These are phyloP conservation scores for Diaporthe citriasiana DNA, from an alignment of 2,329 filamentous ascomycete genomes.

Conservation along the genomic window DNA sequence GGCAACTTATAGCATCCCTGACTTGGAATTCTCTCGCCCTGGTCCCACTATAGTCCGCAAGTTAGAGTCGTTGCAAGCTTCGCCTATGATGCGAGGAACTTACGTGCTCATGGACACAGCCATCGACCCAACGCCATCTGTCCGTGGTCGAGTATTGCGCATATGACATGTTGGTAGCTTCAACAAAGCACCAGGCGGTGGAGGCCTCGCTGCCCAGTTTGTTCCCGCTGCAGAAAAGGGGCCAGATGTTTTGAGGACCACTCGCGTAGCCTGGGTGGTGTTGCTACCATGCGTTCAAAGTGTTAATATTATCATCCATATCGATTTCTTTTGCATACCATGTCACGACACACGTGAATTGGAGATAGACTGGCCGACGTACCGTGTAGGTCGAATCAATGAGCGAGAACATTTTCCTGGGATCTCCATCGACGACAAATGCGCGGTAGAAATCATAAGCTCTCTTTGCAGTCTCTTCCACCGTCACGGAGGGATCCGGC, in stretches of 20 bases:
- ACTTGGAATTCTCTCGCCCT: conserved; percentile 21
- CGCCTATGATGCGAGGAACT: conserved; percentile 38
- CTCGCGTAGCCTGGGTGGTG: conserved; percentile 54
- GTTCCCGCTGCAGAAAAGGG: conserved; percentile 55
- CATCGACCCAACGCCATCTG: conserved; percentile 57
- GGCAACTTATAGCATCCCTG: conserved; percentile 22
- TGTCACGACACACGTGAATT: not conserved
- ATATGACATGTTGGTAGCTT: conserved; percentile 57
- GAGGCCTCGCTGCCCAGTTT: conserved; percentile 52
- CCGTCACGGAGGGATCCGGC: conserved; percentile 51
- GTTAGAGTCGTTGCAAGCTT: not conserved
- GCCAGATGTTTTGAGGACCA: conserved; percentile 55
- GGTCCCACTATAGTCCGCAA: conserved; percentile 5
- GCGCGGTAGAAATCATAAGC: conserved; percentile 58
- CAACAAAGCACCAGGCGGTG: conserved; percentile 56
- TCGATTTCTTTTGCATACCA: not conserved
- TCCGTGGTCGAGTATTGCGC: conserved; percentile 55
- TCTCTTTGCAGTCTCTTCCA: conserved; percentile 55
- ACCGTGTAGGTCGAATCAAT: conserved; percentile 56
- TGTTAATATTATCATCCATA: not conserved
- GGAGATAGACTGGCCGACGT: conserved; percentile 36
- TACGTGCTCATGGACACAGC: conserved; percentile 58
- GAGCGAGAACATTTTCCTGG: conserved; percentile 56
- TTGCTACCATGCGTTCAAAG: conserved; percentile 50
- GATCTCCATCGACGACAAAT: conserved; percentile 57